Percentiles rank a stretch among this genome's conserved stretches.
Conservation (phyloP, 2,329 filamentous ascomycete species). For the Phaeoacremonium minimum region DNA sequence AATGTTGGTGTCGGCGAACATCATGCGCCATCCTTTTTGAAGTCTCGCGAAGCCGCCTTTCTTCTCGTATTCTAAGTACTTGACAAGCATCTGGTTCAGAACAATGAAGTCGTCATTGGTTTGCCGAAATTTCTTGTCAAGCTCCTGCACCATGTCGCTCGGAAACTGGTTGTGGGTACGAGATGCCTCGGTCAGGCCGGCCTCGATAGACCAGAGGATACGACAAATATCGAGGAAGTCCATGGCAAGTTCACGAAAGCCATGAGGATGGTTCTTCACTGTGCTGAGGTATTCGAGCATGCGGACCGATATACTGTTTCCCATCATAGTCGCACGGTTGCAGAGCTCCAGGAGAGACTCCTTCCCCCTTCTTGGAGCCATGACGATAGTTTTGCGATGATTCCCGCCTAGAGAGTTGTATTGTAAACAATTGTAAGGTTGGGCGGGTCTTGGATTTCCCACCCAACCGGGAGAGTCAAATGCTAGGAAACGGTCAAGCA, state of each 20-base stretch:
- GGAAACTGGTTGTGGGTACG: slow-evolving; percentile 50
- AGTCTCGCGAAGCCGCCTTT: slow-evolving; percentile 57
- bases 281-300: slow-evolving; percentile 61
- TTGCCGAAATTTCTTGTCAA: slow-evolving; percentile 59
- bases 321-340: slow-evolving; percentile 52
- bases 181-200: slow-evolving; percentile 54
- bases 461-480: too few relatives aligned
- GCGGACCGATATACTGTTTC: slow-evolving; percentile 60
- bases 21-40: slow-evolving; percentile 57
- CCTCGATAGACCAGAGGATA: slow-evolving; percentile 64
- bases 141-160: slow-evolving; percentile 55
- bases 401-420: too few relatives aligned
- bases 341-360: slow-evolving; percentile 43
- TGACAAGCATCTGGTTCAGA: slow-evolving; percentile 58
- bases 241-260: slow-evolving; percentile 56
- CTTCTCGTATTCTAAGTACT: slow-evolving; percentile 58
- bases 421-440: too few relatives aligned
- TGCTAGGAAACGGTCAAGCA: too few relatives aligned
- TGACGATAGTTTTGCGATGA: too few relatives aligned
- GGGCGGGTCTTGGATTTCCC: too few relatives aligned
- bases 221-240: slow-evolving; percentile 66
- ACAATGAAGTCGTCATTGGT: slow-evolving; percentile 58
- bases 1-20: slow-evolving; percentile 59
- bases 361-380: slow-evolving; percentile 18
- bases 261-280: slow-evolving; percentile 47